Evolutionary conservation across 139 green algal genomes (phyloP).

Genomic region (Coelastrella sp.): DNA sequence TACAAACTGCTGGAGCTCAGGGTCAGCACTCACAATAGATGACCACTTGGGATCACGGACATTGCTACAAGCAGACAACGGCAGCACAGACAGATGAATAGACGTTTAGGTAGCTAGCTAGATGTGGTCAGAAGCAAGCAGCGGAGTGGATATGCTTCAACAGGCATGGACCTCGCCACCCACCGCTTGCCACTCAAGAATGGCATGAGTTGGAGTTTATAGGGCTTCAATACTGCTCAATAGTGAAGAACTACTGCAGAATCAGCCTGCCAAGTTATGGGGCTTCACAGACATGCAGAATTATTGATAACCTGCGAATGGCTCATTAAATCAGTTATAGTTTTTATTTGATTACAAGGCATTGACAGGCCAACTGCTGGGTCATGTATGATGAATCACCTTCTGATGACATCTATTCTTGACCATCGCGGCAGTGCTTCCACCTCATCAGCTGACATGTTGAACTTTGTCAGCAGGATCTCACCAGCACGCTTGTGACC

Average conservation of each 20-base stretch:
- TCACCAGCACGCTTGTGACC: conserved; percentile 69
- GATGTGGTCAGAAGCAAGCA: too few species aligned
- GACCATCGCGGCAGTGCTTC: conserved; percentile 35
- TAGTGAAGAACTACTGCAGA: too few species aligned
- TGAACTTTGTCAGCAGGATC: conserved; percentile 64
- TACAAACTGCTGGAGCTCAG: conserved; percentile 50
- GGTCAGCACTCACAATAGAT: conserved; percentile 25
- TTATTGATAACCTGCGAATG: conserved; percentile 90
- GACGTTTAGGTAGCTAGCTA: too few species aligned
- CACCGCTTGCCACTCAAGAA: too few species aligned
- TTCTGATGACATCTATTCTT: conserved; percentile 44
- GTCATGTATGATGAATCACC: not conserved
- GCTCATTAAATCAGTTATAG: conserved; percentile 99
- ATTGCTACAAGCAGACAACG: not conserved
- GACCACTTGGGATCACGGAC: conserved; percentile 39
- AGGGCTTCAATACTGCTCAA: too few species aligned
- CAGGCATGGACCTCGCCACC: too few species aligned
- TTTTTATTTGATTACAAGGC: conserved; percentile 70
- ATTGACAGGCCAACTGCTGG: too few species aligned
- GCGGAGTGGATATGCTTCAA: too few species aligned
- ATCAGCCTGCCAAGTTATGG: too few species aligned
- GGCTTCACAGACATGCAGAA: too few species aligned
- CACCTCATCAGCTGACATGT: conserved; percentile 63
- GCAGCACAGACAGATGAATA: too few species aligned
- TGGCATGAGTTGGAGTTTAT: too few species aligned